These are phyloP conservation scores for Fraxinus angustifolia DNA, from an alignment of 305 asterid species.

Conservation along the genomic window DNA sequence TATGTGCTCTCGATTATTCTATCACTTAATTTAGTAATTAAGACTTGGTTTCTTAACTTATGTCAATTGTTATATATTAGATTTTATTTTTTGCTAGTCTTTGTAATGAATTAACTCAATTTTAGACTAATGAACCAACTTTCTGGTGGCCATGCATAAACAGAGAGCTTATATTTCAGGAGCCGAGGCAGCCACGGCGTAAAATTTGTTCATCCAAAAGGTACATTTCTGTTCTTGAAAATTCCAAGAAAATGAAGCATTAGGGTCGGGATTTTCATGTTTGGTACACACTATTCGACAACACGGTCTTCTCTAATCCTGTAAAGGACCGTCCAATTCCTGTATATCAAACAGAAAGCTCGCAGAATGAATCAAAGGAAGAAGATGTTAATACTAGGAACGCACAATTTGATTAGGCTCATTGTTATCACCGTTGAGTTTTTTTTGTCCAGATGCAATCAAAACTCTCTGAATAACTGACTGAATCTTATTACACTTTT, in stretches of 20 bases:
- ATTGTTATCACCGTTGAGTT: slow-evolving; percentile 8
- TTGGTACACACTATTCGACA: background rate
- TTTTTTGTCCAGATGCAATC: background rate
- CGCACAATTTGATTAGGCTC: background rate
- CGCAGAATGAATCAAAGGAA: background rate
- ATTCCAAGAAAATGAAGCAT: background rate
- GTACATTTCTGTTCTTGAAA: slow-evolving; percentile 12
- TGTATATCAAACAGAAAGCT: background rate
- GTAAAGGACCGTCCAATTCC: background rate
- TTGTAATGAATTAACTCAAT: background rate
- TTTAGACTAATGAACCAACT: background rate
- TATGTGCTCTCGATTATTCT: background rate
- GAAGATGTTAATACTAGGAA: background rate
- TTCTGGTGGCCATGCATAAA: slow-evolving; percentile 27
- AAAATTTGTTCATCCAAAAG: slow-evolving; percentile 10
- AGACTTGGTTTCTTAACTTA: background rate
- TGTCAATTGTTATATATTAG: background rate
- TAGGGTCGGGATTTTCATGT: background rate
- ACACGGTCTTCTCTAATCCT: background rate
- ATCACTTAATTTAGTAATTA: slow-evolving; percentile 1
- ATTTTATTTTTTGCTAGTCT: background rate
- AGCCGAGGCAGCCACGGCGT: slow-evolving; percentile 13
- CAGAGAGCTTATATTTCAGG: slow-evolving; percentile 18
- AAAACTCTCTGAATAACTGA: background rate
- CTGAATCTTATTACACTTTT: background rate